Evolutionary conservation across 2,329 filamentous ascomycete species (phyloP).

Genomic region (Onygenales sp.): DNA sequence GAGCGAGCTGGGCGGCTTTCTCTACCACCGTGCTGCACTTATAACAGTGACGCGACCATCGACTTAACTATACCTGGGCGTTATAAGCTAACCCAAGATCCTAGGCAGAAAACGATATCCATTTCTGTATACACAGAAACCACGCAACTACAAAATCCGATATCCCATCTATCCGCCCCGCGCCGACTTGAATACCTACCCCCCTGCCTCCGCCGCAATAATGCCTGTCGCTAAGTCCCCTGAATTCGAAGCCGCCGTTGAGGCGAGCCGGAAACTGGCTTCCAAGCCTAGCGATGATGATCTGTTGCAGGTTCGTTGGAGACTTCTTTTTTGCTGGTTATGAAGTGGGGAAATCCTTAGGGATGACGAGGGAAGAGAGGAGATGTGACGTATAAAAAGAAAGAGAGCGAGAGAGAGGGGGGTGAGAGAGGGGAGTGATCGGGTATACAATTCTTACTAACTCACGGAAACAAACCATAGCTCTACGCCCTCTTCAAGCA

Average conservation of each 20-base stretch:
- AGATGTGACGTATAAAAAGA: too few relatives aligned
- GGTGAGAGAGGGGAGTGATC: conserved; percentile 14
- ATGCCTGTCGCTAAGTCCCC: conserved; percentile 13
- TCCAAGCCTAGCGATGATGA: conserved; percentile 27
- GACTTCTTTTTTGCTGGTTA: conserved; percentile 10
- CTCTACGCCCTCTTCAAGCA: conserved; percentile 34
- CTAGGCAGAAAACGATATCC: too few relatives aligned
- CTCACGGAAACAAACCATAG: conserved; percentile 12
- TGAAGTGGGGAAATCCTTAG: conserved; percentile 7
- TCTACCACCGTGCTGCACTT: too few relatives aligned
- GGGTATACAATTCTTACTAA: conserved; percentile 1
- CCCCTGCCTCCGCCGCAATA: not conserved
- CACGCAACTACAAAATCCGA: too few relatives aligned
- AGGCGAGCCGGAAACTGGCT: conserved; percentile 24
- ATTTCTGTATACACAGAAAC: too few relatives aligned
- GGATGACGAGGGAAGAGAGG: not conserved
- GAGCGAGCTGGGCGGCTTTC: too few relatives aligned
- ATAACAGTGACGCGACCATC: too few relatives aligned
- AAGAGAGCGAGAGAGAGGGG: conserved; percentile 10
- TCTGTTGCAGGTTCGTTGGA: conserved; percentile 19
- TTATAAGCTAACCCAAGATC: too few relatives aligned
- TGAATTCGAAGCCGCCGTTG: conserved; percentile 24
- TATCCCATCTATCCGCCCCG: too few relatives aligned
- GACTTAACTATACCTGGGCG: too few relatives aligned
- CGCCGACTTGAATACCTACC: not conserved